Base-by-base conservation (phyloP, 441 rosid genomes). In the Melastoma candidum region DNA sequence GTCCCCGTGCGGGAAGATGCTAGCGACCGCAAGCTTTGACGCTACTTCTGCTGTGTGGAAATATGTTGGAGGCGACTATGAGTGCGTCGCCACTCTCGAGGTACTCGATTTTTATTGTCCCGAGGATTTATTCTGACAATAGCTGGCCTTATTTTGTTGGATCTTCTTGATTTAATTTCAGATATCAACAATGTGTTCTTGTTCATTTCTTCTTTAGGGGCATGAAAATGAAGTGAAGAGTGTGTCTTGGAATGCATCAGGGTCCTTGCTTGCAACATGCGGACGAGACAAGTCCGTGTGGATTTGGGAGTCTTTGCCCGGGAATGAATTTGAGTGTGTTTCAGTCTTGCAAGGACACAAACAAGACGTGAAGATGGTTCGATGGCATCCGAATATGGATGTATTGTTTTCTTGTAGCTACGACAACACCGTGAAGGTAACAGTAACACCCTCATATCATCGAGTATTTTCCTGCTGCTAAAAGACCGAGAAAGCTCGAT, bases 211-310 rank as follows among this genome's bases (percentile, higher is more conserved):
- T 32, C 46, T 63, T 54, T 56, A 88, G 98, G 98, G 98, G 53
- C 98, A 92, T 63, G 98, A 92, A 66, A 92, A 84, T 56, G 97
- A 92, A 79, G 95, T 92, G 41, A 92, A 92, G 69, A 74, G 94
- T 72, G 86, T 86, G 59, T 68, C 84, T 26, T 92, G 98, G 97
- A 92, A 88, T 79, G 86, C 87, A 11, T 75, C 92, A 32, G 95
- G 95, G 44, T 71, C 86, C 47, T 53, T 77, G 64, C 80, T 92
- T 47, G 98, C 98, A 7, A 85, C 97, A 0, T 93, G 95, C 65
- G 78, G 98, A n/a, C 74, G 97, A 71, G 93, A 89, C 63, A 89
- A 84, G 71, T 79, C 90, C 49, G 95, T 82, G 51, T 92, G 98
- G 98, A 86, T 93, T 49, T 93, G 97, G 97, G 98, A 93, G 74